A percentile compares a stretch with the other conserved stretches of the same genome.
These are phyloP conservation scores for sorghum (Sorghum bicolor) DNA, from an alignment of 176 grass and related monocot species.

Conservation along the genomic window DNA sequence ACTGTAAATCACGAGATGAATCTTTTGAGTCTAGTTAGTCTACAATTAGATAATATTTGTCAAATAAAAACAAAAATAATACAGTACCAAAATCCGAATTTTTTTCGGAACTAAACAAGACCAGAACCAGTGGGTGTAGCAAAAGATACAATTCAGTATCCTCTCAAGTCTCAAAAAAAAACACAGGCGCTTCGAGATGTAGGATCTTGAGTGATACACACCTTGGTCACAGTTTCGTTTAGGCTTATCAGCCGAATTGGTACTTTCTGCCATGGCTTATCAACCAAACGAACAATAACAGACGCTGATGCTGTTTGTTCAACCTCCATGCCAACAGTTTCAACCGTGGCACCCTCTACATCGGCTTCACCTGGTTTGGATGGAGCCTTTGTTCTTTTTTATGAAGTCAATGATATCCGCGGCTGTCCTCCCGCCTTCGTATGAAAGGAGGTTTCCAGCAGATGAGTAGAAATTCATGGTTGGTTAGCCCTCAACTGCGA, in stretches of 20 bases:
- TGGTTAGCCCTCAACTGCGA: constrained; percentile 54
- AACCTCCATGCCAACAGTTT: neutral
- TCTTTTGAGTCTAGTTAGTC: too few relatives aligned
- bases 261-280: too few relatives aligned
- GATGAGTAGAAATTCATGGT: constrained; percentile 63
- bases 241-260: too few relatives aligned
- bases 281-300: too few relatives aligned
- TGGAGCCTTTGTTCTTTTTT: constrained; percentile 51
- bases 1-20: too few relatives aligned
- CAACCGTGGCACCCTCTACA: neutral
- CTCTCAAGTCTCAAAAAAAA: too few relatives aligned
- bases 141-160: too few relatives aligned
- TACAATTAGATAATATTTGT: too few relatives aligned
- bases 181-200: neutral
- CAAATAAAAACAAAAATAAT: too few relatives aligned
- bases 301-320: constrained; percentile 7
- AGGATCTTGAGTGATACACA: neutral
- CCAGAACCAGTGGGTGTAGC: too few relatives aligned
- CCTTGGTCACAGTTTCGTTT: constrained; percentile 64
- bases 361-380: neutral
- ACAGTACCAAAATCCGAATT: too few relatives aligned
- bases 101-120: too few relatives aligned
- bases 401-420: constrained; percentile 61
- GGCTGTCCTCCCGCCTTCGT: constrained; percentile 38
- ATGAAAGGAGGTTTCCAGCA: constrained; percentile 43